Conservation (phyloP, 805 yeast species). For the Priceomyces melissophilus region DNA sequence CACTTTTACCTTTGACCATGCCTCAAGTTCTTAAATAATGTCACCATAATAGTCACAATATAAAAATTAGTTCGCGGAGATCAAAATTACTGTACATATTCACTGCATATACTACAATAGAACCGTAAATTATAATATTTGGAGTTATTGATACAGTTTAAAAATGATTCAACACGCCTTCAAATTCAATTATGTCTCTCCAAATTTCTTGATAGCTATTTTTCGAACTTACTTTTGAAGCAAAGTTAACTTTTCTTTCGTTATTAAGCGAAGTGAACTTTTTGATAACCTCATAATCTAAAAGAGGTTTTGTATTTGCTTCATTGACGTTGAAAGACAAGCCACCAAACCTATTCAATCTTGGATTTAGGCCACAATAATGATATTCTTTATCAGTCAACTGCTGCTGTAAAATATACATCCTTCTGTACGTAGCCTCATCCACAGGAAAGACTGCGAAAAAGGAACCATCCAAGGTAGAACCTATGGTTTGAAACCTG, state of each 20-base stretch:
- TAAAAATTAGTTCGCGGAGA: neutral
- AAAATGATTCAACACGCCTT: slow-evolving; percentile 33
- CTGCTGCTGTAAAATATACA: slow-evolving; percentile 86
- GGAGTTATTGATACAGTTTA: slow-evolving; percentile 7
- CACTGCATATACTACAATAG: neutral
- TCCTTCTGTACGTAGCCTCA: slow-evolving; percentile 73
- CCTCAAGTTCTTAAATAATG: neutral
- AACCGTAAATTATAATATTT: neutral
- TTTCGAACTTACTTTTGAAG: slow-evolving; percentile 55
- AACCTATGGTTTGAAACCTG: slow-evolving; percentile 64
- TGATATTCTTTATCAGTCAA: slow-evolving; percentile 73
- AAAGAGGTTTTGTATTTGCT: slow-evolving; percentile 54
- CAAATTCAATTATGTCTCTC: slow-evolving; percentile 61
- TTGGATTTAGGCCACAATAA: slow-evolving; percentile 77
- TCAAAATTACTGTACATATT: neutral
- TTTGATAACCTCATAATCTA: slow-evolving; percentile 59
- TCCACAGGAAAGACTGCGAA: slow-evolving; percentile 68
- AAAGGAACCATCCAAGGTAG: slow-evolving; percentile 76
- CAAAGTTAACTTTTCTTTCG: slow-evolving; percentile 51
- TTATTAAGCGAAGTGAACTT: slow-evolving; percentile 54
- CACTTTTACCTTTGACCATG: slow-evolving; percentile 2
- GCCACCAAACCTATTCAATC: slow-evolving; percentile 54
- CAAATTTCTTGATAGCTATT: slow-evolving; percentile 59
- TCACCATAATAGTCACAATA: neutral
- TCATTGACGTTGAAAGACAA: slow-evolving; percentile 31